Conservation (phyloP, 108 stramenopile species). For the Nannochloropsis salina region DNA sequence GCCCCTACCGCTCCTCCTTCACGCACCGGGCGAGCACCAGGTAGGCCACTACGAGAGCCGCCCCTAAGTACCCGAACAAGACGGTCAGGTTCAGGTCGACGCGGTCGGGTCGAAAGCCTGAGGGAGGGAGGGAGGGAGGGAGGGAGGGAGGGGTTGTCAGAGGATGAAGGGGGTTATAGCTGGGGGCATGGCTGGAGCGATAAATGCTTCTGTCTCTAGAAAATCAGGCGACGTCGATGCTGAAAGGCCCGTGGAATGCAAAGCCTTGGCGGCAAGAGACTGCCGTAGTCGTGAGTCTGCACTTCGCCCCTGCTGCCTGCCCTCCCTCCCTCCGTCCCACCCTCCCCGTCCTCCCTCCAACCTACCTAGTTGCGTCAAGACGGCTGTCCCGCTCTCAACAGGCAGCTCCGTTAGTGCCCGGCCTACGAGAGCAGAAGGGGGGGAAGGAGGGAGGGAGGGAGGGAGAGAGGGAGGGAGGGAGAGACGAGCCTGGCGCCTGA, state of each 20-base stretch:
- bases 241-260: too few relatives aligned
- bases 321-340: background rate
- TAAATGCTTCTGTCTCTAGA: too few relatives aligned
- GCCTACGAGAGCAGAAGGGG: background rate
- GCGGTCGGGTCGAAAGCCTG: background rate
- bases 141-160: background rate
- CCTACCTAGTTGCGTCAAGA: background rate
- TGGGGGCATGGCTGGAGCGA: too few relatives aligned
- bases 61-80: background rate
- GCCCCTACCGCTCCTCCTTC: background rate
- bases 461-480: background rate
- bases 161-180: background rate
- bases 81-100: background rate
- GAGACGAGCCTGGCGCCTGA: background rate
- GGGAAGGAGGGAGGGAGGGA: background rate
- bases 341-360: background rate
- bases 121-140: constrained; percentile 7
- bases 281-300: too few relatives aligned
- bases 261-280: too few relatives aligned
- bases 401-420: background rate
- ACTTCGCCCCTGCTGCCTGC: too few relatives aligned
- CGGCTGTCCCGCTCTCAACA: background rate
- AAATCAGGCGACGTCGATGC: too few relatives aligned
- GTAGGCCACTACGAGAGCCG: background rate
- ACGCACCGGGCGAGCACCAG: background rate